Evolutionary conservation across 306 rosid species (phyloP), one percentile per base, ranked within the genome.

Genomic region (Castanea mollissima): DNA sequence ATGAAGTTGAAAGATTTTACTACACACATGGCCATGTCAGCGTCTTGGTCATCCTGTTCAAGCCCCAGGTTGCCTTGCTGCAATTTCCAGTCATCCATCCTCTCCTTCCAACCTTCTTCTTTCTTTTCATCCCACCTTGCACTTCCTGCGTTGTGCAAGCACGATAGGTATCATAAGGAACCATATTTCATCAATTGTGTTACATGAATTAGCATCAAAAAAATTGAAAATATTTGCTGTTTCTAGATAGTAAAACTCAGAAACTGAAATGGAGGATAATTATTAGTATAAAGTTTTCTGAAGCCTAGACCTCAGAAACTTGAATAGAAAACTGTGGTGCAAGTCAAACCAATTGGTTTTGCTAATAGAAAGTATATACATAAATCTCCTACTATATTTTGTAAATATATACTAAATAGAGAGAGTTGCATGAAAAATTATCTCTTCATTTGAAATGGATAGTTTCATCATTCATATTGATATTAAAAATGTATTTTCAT

Each of bases 31-130:
- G 90, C 89, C 84, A 91, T 91, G 87, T 93, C 98, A 57, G 91
- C 91, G 32, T 92, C 99, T 77, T 67, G 76, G 80, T 89, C 92
- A 56, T 90, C 93, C 59, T 82, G 88, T 75, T 95, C 98, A 82
- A 88, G 86, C 78, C 89, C 91, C 32, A 93, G 82, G 70, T 91
- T 91, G 49, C 99, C 98, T 83, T 92, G 98, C 78, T 87, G 86
- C 82, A 82, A 34, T 86, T 89, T 95, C 98, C 98, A 89, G 16
- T 95, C 98, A 77, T 92, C 94, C 88, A 79, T 89, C 86, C 90
- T 85, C 54, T 87, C 97, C 60, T 84, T 86, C 92, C 91, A 85
- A 15, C 89, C 89, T 71, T 87, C 91, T 56, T 85, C 89, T 76
- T 71, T 88, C 89, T 89, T 92, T 71, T 86, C 91, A 77, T 91